These are phyloP conservation scores for Boletus pseudopeckii DNA, from an alignment of 768 basidiomycete genomes.

Conservation along the genomic window DNA sequence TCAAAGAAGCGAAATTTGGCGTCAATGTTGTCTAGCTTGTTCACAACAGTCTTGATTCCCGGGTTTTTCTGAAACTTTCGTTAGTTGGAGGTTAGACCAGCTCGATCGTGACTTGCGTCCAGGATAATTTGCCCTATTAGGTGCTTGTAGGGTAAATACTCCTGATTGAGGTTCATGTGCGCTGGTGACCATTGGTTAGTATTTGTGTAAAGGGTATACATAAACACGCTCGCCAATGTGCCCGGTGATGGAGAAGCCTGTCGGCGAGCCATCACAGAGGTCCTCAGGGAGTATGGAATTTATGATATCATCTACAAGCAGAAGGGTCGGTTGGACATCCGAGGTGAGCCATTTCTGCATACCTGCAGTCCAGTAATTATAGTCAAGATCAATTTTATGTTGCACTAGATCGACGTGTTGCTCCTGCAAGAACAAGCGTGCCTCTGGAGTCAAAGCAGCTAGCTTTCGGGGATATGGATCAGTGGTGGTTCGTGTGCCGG, in stretches of 20 bases:
- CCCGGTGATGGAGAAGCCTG: constrained; percentile 83
- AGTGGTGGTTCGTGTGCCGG: neutral
- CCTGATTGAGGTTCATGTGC: constrained; percentile 85
- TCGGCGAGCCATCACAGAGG: constrained; percentile 74
- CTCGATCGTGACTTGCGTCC: constrained; percentile 55
- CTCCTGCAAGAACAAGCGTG: constrained; percentile 51
- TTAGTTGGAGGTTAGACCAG: constrained; percentile 5
- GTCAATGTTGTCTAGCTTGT: constrained; percentile 87
- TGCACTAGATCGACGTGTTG: constrained; percentile 54
- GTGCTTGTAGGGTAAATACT: constrained; percentile 89
- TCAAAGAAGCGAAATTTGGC: constrained; percentile 87
- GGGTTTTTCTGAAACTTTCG: constrained; percentile 71
- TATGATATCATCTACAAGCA: constrained; percentile 71
- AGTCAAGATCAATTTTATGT: constrained; percentile 65
- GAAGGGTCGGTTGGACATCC: neutral
- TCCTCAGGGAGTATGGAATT: constrained; percentile 77
- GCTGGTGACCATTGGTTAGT: constrained; percentile 43
- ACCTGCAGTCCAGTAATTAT: constrained; percentile 91
- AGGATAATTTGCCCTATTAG: constrained; percentile 90
- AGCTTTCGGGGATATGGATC: constrained; percentile 36
- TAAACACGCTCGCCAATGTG: constrained; percentile 73
- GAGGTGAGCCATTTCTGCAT: constrained; percentile 3
- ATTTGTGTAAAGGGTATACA: neutral
- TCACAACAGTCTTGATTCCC: constrained; percentile 82
- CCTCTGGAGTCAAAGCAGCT: constrained; percentile 65